Evolutionary conservation across 257 asterid species (phyloP), one percentile per base, ranked within the genome.

Genomic region (Nicotiana attenuata): DNA sequence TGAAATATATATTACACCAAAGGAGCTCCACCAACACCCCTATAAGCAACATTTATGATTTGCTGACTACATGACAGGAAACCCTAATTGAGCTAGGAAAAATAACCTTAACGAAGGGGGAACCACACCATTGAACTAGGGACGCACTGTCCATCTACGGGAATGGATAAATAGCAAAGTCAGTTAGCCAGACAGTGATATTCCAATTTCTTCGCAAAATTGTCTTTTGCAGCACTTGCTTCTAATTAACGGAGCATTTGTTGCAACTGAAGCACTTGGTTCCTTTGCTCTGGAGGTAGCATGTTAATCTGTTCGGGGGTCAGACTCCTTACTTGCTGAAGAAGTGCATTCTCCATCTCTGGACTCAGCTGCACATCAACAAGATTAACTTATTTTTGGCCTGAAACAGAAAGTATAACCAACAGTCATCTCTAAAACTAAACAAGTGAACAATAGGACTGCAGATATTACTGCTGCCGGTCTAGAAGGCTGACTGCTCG

Each of bases 271-370:
- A 96, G 88, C 80, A 94, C 91, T 91, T 96, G 98, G 88, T 81
- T 90, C 85, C 99, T 91, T 83, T 94, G 99, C 55, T 94, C 99
- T 0, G 91, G 84, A 6, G 98, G 99, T 73, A 96, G 92, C 90
- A 86, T 85, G 82, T 91, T 90, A 85, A 96, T 94, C 92, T 94
- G 96, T 79, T 94, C 99, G 0, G 96, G 97, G 14, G 97, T 92
- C 68, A 96, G 96, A 88, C 93, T 94, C 97, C 93, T 92, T 47
- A 94, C 98, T 89, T 93, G 98, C 89, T 94, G 97, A 67, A 96
- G 90, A 56, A 96, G 90, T 41, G 92, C 97, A 84, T 93, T 89
- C 84, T 96, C 99, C 93, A 92, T 81, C 83, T 94, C 99, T 10
- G 96, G 97, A 60, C 88, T 90, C 88, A 96, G 89, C 98, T 96